These are phyloP conservation scores for Dioscorea alata DNA, from an alignment of 106 monocot genomes.

Conservation along the genomic window DNA sequence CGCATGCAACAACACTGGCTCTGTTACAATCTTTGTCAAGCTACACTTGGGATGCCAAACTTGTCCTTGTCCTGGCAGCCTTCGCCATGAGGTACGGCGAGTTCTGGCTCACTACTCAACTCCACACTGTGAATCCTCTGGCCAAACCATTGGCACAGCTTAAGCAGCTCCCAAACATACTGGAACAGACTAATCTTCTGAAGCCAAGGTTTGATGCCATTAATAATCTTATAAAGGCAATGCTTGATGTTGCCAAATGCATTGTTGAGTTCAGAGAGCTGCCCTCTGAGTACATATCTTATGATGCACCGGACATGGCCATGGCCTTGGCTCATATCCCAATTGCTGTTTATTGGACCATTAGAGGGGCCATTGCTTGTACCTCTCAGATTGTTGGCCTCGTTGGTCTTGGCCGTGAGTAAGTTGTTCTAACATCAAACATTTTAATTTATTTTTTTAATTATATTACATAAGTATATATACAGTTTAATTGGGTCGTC, in stretches of 20 bases:
- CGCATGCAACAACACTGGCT: slow-evolving; percentile 36
- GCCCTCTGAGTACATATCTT: slow-evolving; percentile 42
- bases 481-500: too few relatives aligned
- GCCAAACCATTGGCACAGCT: slow-evolving; percentile 48
- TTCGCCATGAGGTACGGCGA: slow-evolving; percentile 58
- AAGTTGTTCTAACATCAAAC: slow-evolving; percentile 7
- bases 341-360: slow-evolving; percentile 69
- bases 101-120: slow-evolving; percentile 62
- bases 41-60: slow-evolving; percentile 70
- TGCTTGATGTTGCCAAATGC: slow-evolving; percentile 62
- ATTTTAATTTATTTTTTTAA: not conserved
- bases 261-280: slow-evolving; percentile 64
- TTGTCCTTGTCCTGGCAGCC: slow-evolving; percentile 54
- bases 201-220: slow-evolving; percentile 64
- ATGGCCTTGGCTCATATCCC: slow-evolving; percentile 56
- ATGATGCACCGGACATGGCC: slow-evolving; percentile 38
- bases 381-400: slow-evolving; percentile 48
- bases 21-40: slow-evolving; percentile 36
- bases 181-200: slow-evolving; percentile 45
- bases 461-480: too few relatives aligned
- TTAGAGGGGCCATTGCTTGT: slow-evolving; percentile 52
- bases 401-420: slow-evolving; percentile 66
- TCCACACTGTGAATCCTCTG: slow-evolving; percentile 57
- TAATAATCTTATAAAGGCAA: slow-evolving; percentile 46
- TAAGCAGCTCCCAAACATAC: slow-evolving; percentile 57